These are phyloP conservation scores for Epichloe typhina DNA, from an alignment of 2,329 filamentous ascomycete genomes.

Conservation along the genomic window DNA sequence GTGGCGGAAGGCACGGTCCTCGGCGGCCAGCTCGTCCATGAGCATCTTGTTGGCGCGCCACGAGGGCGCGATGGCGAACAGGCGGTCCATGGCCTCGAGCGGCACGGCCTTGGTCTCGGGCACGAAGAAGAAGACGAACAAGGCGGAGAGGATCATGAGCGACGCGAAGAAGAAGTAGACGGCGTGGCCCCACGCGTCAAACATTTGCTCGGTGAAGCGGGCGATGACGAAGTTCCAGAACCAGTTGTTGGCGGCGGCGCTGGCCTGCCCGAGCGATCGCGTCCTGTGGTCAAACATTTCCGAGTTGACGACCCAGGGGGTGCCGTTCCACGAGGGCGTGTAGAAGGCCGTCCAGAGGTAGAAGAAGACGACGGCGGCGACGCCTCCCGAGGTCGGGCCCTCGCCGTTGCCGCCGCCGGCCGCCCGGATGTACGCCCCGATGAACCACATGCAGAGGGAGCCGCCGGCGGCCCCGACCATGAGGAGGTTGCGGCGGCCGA, in stretches of 20 bases:
- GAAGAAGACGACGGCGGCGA: conserved; percentile 54
- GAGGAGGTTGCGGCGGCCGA: conserved; percentile 42
- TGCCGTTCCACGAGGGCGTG: conserved; percentile 59
- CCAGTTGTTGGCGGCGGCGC: conserved; percentile 60
- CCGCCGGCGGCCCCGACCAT: conserved; percentile 49
- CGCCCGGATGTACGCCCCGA: conserved; percentile 32
- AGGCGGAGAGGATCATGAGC: conserved; percentile 42
- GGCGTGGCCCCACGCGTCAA: conserved; percentile 43
- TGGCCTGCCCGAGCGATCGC: conserved; percentile 54
- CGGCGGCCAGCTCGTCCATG: conserved; percentile 27
- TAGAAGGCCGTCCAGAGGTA: conserved; percentile 47
- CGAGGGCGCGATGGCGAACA: conserved; percentile 40
- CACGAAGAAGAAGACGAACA: conserved; percentile 49
- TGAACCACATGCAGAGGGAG: conserved; percentile 53
- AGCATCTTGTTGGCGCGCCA: conserved; percentile 29
- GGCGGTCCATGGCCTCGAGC: conserved; percentile 49
- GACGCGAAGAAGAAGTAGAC: conserved; percentile 58
- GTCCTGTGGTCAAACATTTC: conserved; percentile 62
- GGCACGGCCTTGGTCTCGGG: conserved; percentile 56
- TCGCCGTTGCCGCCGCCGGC: conserved; percentile 10
- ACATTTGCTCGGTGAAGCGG: conserved; percentile 55
- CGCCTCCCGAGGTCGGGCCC: conserved; percentile 32
- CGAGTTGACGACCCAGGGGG: conserved; percentile 61
- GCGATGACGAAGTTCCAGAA: conserved; percentile 58
- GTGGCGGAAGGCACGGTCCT: conserved; percentile 23